Percentiles rank a stretch among this genome's conserved stretches.
phyloP scores from a whole-genome alignment of 352 stramenopile genomes.

The Phytophthora podocarpi region DNA sequence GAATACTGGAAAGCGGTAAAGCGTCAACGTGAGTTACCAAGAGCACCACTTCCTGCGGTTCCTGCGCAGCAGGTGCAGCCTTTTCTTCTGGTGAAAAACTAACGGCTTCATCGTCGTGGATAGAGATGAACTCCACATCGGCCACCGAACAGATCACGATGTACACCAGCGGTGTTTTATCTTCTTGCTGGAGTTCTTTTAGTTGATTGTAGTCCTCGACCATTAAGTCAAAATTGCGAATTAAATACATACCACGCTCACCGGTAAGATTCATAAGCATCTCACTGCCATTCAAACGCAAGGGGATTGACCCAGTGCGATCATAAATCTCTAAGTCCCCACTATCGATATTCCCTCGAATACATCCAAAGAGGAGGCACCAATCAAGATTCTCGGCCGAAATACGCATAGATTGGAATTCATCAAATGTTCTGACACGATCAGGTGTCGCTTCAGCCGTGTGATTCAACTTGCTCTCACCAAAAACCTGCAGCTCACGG shows the following conservation, averaged over 20 bases:
- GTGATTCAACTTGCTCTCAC: conserved; percentile 6
- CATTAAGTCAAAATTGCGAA: conserved; percentile 40
- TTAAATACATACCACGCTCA: conserved; percentile 30
- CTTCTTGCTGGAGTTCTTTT: neutral
- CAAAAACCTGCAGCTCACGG: conserved; percentile 28
- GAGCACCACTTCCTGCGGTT: conserved; percentile 15
- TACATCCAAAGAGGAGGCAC: conserved; percentile 42
- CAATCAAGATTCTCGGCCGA: conserved; percentile 29
- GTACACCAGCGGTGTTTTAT: conserved; percentile 24
- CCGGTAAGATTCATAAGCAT: neutral
- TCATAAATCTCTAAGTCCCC: conserved; percentile 53
- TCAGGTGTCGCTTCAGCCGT: neutral
- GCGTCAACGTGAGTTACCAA: conserved; percentile 43
- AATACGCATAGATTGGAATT: conserved; percentile 14
- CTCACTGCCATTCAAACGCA: conserved; percentile 20
- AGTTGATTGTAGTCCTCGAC: conserved; percentile 34
- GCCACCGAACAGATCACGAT: conserved; percentile 27
- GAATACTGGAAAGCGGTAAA: conserved; percentile 18
- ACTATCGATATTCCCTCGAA: conserved; percentile 40
- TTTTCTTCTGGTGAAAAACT: conserved; percentile 2
- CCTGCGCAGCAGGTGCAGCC: neutral
- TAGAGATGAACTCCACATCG: conserved; percentile 29
- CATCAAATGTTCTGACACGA: neutral
- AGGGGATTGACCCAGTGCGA: conserved; percentile 42
- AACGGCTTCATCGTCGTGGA: conserved; percentile 18